Conservation (phyloP, 306 rosid genomes). For the Pyrus bretschneideri region DNA sequence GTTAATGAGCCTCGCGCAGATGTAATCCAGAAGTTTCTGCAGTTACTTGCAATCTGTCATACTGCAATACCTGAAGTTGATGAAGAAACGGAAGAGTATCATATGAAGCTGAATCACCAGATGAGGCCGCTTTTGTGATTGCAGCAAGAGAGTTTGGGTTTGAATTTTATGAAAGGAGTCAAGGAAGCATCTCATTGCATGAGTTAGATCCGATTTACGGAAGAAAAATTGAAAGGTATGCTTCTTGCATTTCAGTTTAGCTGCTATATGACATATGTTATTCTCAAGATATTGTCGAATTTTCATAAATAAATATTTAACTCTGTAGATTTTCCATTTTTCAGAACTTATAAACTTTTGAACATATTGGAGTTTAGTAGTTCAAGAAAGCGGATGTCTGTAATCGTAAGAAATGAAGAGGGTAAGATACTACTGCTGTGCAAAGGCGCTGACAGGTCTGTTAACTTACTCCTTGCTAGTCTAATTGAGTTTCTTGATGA, state of each 20-base stretch:
- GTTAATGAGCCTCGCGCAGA: conserved; percentile 55
- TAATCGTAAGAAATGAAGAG: conserved; percentile 53
- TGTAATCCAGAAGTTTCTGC: conserved; percentile 59
- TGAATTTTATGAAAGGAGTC: conserved; percentile 76
- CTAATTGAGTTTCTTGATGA: background rate
- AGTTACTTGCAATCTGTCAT: conserved; percentile 75
- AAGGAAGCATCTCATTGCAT: conserved; percentile 49
- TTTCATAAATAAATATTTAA: conserved; percentile 8
- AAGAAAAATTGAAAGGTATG: conserved; percentile 46
- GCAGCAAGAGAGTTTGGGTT: conserved; percentile 96
- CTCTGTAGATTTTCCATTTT: conserved; percentile 5
- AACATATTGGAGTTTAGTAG: conserved; percentile 79
- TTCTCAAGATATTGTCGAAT: background rate
- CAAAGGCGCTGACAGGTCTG: conserved; percentile 98
- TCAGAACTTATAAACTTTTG: conserved; percentile 72
- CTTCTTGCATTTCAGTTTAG: conserved; percentile 10
- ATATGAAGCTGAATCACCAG: conserved; percentile 98
- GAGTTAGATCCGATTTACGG: conserved; percentile 55
- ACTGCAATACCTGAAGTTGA: conserved; percentile 92
- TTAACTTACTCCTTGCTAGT: conserved; percentile 20
- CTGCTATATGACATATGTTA: background rate
- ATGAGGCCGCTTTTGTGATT: conserved; percentile 95
- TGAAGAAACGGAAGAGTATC: conserved; percentile 63
- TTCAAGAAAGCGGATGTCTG: conserved; percentile 96
- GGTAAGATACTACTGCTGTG: conserved; percentile 67